Evolutionary conservation across 2,329 filamentous ascomycete genomes (phyloP), one percentile per base, ranked within the genome.

Genomic region (Ceratocystis huliohia): DNA sequence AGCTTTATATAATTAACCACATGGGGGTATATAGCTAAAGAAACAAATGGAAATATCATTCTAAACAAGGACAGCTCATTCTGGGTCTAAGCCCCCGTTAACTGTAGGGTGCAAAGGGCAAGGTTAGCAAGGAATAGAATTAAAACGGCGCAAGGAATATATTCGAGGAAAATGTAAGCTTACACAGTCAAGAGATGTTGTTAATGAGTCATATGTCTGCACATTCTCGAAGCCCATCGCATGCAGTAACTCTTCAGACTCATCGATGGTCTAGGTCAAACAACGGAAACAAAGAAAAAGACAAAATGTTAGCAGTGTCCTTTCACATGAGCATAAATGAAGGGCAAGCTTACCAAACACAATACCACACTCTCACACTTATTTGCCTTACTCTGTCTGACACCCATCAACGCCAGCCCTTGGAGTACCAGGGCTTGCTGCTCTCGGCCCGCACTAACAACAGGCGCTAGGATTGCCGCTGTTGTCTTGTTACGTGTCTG

Each of bases 391-490:
- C 91, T 88, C 76, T 94, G 90, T 67, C 88, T 83, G 71, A 94
- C 85, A 0, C 88, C 89, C 77, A 96, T 84, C 69, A 95, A 76
- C 15, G 90, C 88, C 69, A 96, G 76, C 0, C 90, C 90, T 75
- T 95, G 90, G 15, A 84, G 72, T 68, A 93, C 80, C 37, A 94
- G 75, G 0, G 82, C 86, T 33, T 87, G 84, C 72, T 89, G 88
- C 1, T 84, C 81, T 15, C 56, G 10, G 1, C 82, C 82, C 0
- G 87, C 81, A 1, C 87, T 85, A 59, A 94, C 88, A 10, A 94
- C 84, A 0, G 89, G 89, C 25, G 88, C 89, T 15, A 91, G 85
- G 59, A 96, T 90, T 5, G 90, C 91, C 3, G 89, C 89, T n/a
- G 79, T 59, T n/a, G 37, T 22, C 25, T 33, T 13, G 10, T 41